A percentile compares a stretch with the other conserved stretches of the same genome.
phyloP scores from a whole-genome alignment of 176 grass and related monocot species.

The Cenchrus purpureus region DNA sequence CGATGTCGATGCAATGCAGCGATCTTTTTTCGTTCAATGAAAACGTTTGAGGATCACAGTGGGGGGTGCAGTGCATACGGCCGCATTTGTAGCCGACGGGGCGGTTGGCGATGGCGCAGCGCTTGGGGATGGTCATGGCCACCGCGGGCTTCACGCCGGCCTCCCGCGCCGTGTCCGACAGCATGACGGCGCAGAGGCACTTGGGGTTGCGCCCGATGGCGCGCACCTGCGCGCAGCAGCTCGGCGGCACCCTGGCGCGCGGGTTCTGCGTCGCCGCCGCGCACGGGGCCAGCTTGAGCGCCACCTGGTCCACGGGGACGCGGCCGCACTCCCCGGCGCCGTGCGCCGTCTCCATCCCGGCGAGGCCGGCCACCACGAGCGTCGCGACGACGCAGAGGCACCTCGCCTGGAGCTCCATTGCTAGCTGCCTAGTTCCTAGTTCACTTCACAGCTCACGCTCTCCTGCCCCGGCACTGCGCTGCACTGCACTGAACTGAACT shows the following conservation, averaged over 20 bases:
- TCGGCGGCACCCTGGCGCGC: slow-evolving; percentile 39
- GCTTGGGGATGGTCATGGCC: slow-evolving; percentile 84
- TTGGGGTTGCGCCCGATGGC: slow-evolving; percentile 61
- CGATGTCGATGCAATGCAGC: neutral
- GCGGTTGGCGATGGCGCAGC: slow-evolving; percentile 74
- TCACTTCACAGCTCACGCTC: neutral
- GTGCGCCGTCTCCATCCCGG: slow-evolving; percentile 31
- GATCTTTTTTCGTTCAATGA: neutral
- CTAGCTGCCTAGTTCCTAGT: neutral
- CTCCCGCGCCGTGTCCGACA: slow-evolving; percentile 64
- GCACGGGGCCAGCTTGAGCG: slow-evolving; percentile 68
- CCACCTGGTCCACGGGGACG: slow-evolving; percentile 52
- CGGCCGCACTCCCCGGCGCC: slow-evolving; percentile 80
- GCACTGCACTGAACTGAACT: neutral
- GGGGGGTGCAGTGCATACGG: slow-evolving; percentile 30
- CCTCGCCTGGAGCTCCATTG: slow-evolving; percentile 57
- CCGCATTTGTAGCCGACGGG: slow-evolving; percentile 90
- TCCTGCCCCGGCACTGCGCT: neutral
- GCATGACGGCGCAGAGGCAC: slow-evolving; percentile 86
- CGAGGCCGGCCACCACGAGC: slow-evolving; percentile 41
- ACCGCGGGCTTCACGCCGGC: slow-evolving; percentile 74
- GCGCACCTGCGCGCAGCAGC: slow-evolving; percentile 72
- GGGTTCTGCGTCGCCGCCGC: slow-evolving; percentile 63
- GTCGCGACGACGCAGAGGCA: slow-evolving; percentile 45
- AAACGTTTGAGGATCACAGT: neutral